Evolutionary conservation across 371 early-diverging fungal genomes (phyloP).

Genomic region (Apophysomyces elegans): DNA sequence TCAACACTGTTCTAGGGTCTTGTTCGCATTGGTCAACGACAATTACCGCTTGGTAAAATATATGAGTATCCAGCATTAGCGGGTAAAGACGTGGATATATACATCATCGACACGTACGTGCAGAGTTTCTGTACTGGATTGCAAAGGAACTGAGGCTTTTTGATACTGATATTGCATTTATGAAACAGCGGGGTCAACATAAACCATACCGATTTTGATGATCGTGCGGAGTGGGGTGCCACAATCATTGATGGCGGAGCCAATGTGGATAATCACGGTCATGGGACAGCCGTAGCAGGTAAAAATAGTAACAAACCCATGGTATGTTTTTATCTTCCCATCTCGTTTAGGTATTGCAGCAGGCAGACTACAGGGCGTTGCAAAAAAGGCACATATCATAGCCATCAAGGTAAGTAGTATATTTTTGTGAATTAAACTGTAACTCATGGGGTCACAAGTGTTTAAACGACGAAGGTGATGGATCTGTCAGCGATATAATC

Average conservation of each 20-base stretch:
- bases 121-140: too few relatives aligned
- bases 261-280: conserved; percentile 63
- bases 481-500: conserved; percentile 56
- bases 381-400: conserved; percentile 63
- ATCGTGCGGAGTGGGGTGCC: conserved; percentile 65
- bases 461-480: conserved; percentile 48
- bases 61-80: conserved; percentile 26
- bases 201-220: conserved; percentile 68
- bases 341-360: conserved; percentile 35
- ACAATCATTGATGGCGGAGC: conserved; percentile 49
- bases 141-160: not conserved
- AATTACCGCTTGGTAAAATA: conserved; percentile 21
- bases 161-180: not conserved
- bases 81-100: conserved; percentile 48
- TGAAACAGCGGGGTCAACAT: conserved; percentile 60
- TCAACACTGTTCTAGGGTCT: conserved; percentile 23
- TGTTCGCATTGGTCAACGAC: conserved; percentile 29
- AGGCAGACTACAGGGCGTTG: conserved; percentile 60
- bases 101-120: conserved; percentile 51
- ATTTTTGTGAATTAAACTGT: not conserved
- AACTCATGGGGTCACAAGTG: conserved; percentile 21
- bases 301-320: conserved; percentile 1
- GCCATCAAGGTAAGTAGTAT: conserved; percentile 48
- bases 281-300: conserved; percentile 71
- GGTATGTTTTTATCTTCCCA: not conserved